phyloP scores from a whole-genome alignment of 768 basidiomycete species.

The Lentinula sp. region DNA sequence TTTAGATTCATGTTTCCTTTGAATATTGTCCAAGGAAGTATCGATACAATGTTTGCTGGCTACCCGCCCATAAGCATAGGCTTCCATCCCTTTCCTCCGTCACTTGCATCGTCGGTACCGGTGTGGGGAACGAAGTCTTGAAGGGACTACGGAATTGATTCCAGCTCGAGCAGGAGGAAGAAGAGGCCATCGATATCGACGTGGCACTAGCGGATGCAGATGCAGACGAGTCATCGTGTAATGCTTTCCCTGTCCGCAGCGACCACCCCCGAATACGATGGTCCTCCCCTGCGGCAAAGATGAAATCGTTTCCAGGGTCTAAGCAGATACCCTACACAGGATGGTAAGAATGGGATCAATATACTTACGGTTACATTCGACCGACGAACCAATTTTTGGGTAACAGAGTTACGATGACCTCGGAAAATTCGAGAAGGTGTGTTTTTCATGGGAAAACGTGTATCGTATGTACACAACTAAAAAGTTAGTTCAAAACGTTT shows the following conservation, averaged over 20 bases:
- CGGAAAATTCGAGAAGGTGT: constrained; percentile 40
- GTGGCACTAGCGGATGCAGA: not conserved
- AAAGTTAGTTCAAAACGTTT: constrained; percentile 17
- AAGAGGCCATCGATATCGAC: not conserved
- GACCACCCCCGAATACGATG: constrained; percentile 64
- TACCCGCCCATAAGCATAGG: constrained; percentile 47
- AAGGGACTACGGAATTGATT: constrained; percentile 22
- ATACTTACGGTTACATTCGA: not conserved
- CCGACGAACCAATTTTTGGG: constrained; percentile 41
- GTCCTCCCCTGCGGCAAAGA: constrained; percentile 72
- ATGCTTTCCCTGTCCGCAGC: constrained; percentile 42
- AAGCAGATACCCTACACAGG: constrained; percentile 49
- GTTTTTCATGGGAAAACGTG: constrained; percentile 42
- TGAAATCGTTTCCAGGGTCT: constrained; percentile 48
- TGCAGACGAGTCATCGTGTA: constrained; percentile 20
- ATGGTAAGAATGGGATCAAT: constrained; percentile 5
- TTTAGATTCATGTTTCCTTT: not conserved
- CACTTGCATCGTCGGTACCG: constrained; percentile 45
- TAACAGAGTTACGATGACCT: constrained; percentile 56
- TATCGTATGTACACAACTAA: constrained; percentile 53
- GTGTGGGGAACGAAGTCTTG: constrained; percentile 24
- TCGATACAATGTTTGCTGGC: constrained; percentile 36
- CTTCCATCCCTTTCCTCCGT: constrained; percentile 29
- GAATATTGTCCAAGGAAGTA: constrained; percentile 39
- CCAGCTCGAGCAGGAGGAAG: not conserved